Conservation (phyloP, 805 yeast species). For the Wickerhamiella allomyrinae region DNA sequence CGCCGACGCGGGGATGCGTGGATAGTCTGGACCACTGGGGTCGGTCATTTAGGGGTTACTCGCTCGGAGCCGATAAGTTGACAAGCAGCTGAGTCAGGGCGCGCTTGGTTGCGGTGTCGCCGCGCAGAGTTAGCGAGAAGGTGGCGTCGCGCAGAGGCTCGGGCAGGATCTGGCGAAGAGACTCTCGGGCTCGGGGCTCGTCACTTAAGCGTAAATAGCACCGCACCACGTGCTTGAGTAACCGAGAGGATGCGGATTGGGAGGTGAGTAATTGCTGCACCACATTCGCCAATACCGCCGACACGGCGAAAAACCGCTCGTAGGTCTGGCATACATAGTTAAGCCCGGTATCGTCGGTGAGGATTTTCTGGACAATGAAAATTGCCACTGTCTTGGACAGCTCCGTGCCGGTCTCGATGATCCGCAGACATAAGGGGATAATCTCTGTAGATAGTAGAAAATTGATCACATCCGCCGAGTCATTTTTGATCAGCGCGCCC, state of each 20-base stretch:
- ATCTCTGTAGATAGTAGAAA: conserved; percentile 90
- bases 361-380: conserved; percentile 83
- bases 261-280: conserved; percentile 67
- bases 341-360: conserved; percentile 82
- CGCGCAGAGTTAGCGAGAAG: conserved; percentile 61
- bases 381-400: conserved; percentile 92
- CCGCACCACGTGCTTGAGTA: conserved; percentile 84
- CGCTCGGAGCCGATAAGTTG: conserved; percentile 22
- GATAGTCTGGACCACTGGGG: too few relatives aligned
- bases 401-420: conserved; percentile 92
- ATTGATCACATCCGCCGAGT: conserved; percentile 86
- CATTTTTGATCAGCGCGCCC: conserved; percentile 93
- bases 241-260: conserved; percentile 54
- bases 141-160: conserved; percentile 81
- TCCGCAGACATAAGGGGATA: conserved; percentile 83
- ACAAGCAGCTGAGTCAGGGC: conserved; percentile 72
- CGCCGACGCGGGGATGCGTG: too few relatives aligned
- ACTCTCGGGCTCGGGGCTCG: conserved; percentile 78
- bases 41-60: too few relatives aligned
- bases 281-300: conserved; percentile 75
- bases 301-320: conserved; percentile 88
- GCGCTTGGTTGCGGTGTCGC: conserved; percentile 76
- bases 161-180: conserved; percentile 70
- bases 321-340: conserved; percentile 88
- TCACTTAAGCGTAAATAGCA: conserved; percentile 86